Evolutionary conservation across 2,329 filamentous ascomycete species (phyloP), one percentile per base, ranked within the genome.

Genomic region (Fusarium mangiferae): DNA sequence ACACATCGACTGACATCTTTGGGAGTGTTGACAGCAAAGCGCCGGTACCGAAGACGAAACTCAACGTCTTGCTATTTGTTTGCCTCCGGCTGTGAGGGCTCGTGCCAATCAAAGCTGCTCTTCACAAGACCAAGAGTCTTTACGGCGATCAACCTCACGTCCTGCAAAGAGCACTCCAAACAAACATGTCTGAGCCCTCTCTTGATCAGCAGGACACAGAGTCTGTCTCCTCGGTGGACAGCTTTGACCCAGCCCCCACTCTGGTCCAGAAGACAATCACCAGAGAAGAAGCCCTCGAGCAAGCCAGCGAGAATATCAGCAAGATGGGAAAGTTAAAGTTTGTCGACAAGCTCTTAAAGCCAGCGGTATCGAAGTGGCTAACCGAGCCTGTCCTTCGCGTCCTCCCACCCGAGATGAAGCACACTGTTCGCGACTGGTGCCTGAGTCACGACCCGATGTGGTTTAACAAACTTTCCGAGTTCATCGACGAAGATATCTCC

Each of bases 21-120:
- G 2, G 8, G 15, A 14, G 6, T 14, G 2, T 24, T 7, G 1
- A 12, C 2, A 12, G 6, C 9, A 0, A 22, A 30, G 17, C 3
- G 9, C 6, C 4, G n/a, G 10, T 12, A 30, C 6, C 3, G 20
- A n/a, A 0, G 1, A 20, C 8, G 14, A 30, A 8, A 9, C 24
- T 38, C 6, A 6, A n/a, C 14, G 20, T 8, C 15, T 42, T 2
- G 6, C 17, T 22, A 6, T 5, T 22, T 52, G 3, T 24, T 36
- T 13, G 20, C 18, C 8, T 44, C 17, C 22, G 1, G 7, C 20
- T 18, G 8, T 11, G 2, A 24, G 30, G 4, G 7, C 3, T 20
- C n/a, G 6, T 39, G 2, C 14, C 14, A 9, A 6, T 1, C 5
- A 9, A 8, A 12, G 5, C 4, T 39, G 14, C n/a, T n/a, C n/a